Evolutionary conservation across 345 rosid genomes (phyloP).

Genomic region (Draba incana): DNA sequence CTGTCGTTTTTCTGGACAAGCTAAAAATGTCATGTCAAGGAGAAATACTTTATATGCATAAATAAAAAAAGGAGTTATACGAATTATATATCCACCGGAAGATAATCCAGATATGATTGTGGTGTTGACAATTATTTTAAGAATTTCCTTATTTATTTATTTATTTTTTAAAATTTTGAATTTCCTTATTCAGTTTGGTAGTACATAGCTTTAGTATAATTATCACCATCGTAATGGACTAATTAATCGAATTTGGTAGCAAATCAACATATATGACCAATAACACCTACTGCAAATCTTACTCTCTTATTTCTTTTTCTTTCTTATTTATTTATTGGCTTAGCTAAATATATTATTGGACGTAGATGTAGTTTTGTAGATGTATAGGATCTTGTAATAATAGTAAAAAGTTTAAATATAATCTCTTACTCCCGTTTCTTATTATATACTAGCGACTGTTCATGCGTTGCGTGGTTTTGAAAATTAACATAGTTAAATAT

Average conservation of each 20-base stretch:
- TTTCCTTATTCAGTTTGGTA: conserved; percentile 24
- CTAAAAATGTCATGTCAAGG: conserved; percentile 10
- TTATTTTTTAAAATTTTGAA: too few species aligned
- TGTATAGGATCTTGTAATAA: too few species aligned
- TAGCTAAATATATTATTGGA: neutral
- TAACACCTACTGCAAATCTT: conserved; percentile 25
- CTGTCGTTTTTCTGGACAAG: conserved; percentile 33
- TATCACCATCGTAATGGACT: conserved; percentile 4
- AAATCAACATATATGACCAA: conserved; percentile 17
- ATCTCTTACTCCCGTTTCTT: too few species aligned
- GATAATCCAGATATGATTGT: neutral
- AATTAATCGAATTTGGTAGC: conserved; percentile 33
- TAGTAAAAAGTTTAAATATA: too few species aligned
- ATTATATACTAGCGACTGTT: too few species aligned
- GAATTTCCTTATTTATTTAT: neutral
- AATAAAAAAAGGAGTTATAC: neutral
- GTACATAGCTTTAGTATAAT: conserved; percentile 8
- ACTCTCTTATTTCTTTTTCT: neutral
- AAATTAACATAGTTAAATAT: too few species aligned
- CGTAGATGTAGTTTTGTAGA: too few species aligned
- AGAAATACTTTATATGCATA: conserved; percentile 19
- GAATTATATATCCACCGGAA: neutral
- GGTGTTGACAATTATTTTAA: neutral
- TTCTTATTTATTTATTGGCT: neutral
- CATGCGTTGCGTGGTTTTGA: too few species aligned